A percentile compares a stretch with the other conserved stretches of the same genome.
Conservation (phyloP, 306 rosid genomes). For the Canavalia gladiata region DNA sequence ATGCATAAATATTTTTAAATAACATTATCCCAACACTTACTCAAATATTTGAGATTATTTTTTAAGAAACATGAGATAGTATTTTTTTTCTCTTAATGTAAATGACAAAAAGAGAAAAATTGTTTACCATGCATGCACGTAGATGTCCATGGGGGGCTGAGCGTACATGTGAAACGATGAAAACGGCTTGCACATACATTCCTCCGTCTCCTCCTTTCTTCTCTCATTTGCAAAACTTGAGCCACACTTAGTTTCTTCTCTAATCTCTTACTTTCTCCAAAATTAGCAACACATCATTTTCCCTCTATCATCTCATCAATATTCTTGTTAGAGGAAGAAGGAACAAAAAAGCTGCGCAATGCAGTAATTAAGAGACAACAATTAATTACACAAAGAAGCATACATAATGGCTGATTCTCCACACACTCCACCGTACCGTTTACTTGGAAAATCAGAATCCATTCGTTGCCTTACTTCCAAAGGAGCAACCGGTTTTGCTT, state of each 20-base stretch:
- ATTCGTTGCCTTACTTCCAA: slow-evolving; percentile 58
- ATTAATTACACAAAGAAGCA: too few relatives aligned
- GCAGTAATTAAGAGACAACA: too few relatives aligned
- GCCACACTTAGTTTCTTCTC: background rate
- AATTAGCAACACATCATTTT: slow-evolving; percentile 27
- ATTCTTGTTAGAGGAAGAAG: background rate
- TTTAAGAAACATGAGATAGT: background rate
- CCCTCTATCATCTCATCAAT: background rate
- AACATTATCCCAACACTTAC: too few relatives aligned
- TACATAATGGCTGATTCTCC: slow-evolving; percentile 41
- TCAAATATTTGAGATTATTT: too few relatives aligned
- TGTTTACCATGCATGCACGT: background rate
- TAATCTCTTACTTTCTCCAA: slow-evolving; percentile 31
- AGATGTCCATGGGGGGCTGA: background rate
- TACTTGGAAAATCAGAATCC: slow-evolving; percentile 52
- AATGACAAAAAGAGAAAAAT: background rate
- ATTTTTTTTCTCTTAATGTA: background rate
- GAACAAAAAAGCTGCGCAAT: background rate
- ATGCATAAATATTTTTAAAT: too few relatives aligned
- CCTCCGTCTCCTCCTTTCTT: slow-evolving; percentile 46
- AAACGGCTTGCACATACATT: slow-evolving; percentile 44
- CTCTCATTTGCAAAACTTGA: slow-evolving; percentile 13
- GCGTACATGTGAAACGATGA: slow-evolving; percentile 10
- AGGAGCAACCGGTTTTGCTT: slow-evolving; percentile 60
- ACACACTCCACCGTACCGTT: background rate